phyloP scores from a whole-genome alignment of 345 rosid species.

The Hibiscus trionum region DNA sequence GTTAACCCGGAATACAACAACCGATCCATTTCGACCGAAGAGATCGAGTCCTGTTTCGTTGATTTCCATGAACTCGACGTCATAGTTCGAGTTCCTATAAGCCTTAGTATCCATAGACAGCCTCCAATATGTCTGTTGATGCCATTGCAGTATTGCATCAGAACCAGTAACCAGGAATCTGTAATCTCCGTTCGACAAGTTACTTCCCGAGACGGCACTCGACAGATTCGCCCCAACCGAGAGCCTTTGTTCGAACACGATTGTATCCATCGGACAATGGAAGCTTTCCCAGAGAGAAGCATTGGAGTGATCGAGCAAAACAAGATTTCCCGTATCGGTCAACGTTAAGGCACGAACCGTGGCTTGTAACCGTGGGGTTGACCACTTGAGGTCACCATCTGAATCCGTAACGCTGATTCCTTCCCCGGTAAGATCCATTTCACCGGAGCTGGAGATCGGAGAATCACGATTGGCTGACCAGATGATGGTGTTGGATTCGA shows the following conservation, averaged over 20 bases:
- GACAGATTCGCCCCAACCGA: constrained; percentile 31
- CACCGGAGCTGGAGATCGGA: constrained; percentile 56
- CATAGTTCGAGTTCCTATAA: constrained; percentile 29
- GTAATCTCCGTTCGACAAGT: constrained; percentile 59
- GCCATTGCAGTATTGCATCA: constrained; percentile 55
- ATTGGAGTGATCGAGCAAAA: constrained; percentile 52
- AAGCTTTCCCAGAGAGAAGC: constrained; percentile 80
- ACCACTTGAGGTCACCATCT: constrained; percentile 43
- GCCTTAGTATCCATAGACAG: constrained; percentile 55
- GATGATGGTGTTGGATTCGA: constrained; percentile 42
- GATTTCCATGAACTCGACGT: constrained; percentile 45
- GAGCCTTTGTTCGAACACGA: constrained; percentile 61
- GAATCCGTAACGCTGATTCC: constrained; percentile 56
- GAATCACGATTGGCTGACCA: constrained; percentile 76
- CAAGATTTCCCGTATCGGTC: constrained; percentile 70
- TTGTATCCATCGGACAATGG: constrained; percentile 57
- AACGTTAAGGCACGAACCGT: constrained; percentile 40
- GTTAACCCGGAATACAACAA: constrained; percentile 31
- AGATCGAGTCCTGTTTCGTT: constrained; percentile 56
- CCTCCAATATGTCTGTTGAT: constrained; percentile 61
- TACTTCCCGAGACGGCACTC: constrained; percentile 34
- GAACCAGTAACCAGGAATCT: constrained; percentile 35
- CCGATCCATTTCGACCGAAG: constrained; percentile 52
- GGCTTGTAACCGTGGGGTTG: constrained; percentile 50
- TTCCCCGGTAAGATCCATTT: constrained; percentile 41